Base-by-base conservation (phyloP, 805 yeast species). In the Barnettozyma wickerhamii region DNA sequence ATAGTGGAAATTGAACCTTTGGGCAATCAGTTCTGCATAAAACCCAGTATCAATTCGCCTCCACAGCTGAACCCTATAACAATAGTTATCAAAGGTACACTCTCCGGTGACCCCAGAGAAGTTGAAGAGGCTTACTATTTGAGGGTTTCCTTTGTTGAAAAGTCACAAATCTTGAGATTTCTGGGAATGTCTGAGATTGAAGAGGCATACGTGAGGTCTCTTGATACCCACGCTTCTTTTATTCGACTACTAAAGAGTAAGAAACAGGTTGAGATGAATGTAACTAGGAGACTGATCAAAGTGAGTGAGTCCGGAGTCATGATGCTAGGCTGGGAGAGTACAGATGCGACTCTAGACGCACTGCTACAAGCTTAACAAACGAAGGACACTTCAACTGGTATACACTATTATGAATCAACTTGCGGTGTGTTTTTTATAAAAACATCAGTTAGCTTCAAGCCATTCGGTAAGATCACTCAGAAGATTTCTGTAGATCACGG, bases 161-260 rank as follows among this genome's bases (percentile, higher is more conserved):
- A 29, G 17, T 21, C 38, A 3, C 55, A 54, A 17, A 37, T 51
- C 1, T 35, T 44, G 19, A 37, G 33, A n/a, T 55, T 55, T 37
- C 32, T 54, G 14, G 51, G 44, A 2, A 40, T 52, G 44, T 21
- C 38, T 13, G 60, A 54, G 31, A 33, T 52, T 24, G 60, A 55
- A 36, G 53, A 51, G 20, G 46, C 45, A 3, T 55, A 55, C 37
- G 35, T 53, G 13, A 36, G 38, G 1, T 30, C 47, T 4, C 30
- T 35, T 10, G 41, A 40, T 13, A 20, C 50, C 18, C 38, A 40
- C 23, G 19, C 30, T 7, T 38, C 39, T 4, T 29, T 54, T 20
- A 13, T 23, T 4, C n/a, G 17, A 3, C 34, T 52, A 3, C 7
- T 49, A n/a, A 40, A 33, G 6, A 14, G 30, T 1, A 34, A 23